phyloP scores from a whole-genome alignment of 1,284 basidiomycete genomes.

The Ceratobasidium theobromae region DNA sequence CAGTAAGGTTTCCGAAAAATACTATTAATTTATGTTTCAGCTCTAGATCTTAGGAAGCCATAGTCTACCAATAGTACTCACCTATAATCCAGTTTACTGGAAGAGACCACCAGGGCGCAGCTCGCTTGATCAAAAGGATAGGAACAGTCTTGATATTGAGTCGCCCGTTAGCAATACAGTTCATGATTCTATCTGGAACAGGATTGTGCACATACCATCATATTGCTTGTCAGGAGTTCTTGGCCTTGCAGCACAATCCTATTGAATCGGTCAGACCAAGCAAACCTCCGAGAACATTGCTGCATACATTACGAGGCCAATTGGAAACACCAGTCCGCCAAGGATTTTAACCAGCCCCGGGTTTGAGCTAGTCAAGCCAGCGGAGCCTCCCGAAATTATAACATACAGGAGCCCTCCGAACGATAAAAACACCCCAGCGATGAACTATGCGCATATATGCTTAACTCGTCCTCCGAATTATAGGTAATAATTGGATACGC shows the following conservation, averaged over 20 bases:
- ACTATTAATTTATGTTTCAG: conserved; percentile 46
- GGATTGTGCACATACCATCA: conserved; percentile 59
- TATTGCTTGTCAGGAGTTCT: conserved; percentile 71
- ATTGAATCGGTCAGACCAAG: background rate
- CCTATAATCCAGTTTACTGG: conserved; percentile 68
- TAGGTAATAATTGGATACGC: conserved; percentile 39
- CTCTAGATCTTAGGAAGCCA: background rate
- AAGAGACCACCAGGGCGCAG: conserved; percentile 67
- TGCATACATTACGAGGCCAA: conserved; percentile 68
- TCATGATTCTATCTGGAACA: conserved; percentile 25
- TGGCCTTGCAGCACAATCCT: conserved; percentile 73
- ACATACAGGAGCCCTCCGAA: conserved; percentile 68
- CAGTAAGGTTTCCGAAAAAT: conserved; percentile 68
- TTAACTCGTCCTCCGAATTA: background rate
- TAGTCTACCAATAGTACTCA: conserved; percentile 42
- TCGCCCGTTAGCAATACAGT: background rate
- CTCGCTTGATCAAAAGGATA: conserved; percentile 62
- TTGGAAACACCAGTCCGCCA: conserved; percentile 68
- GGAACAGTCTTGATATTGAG: conserved; percentile 57
- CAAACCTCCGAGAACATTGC: conserved; percentile 11
- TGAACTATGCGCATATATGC: conserved; percentile 48
- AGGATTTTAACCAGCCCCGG: conserved; percentile 68
- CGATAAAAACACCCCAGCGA: conserved; percentile 68
- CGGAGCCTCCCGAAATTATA: conserved; percentile 61
- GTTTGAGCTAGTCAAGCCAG: conserved; percentile 52